Percentiles rank a stretch among this genome's conserved stretches.
These are phyloP conservation scores for Choiromyces venosus DNA, from an alignment of 495 filamentous ascomycete genomes.

Conservation along the genomic window DNA sequence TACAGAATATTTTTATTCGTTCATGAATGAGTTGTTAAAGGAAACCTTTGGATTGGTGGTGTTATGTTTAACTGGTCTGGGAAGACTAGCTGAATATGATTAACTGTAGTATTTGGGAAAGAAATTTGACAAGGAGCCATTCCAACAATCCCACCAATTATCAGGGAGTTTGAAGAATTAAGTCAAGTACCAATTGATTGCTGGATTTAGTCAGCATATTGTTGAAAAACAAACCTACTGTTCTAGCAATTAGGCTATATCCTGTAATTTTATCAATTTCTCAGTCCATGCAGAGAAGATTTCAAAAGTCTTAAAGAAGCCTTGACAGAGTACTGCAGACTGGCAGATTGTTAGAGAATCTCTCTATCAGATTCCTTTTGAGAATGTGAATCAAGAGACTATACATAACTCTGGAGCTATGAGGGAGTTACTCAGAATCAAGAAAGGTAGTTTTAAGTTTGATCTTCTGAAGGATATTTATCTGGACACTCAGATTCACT, in stretches of 20 bases:
- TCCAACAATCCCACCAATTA: too few species aligned
- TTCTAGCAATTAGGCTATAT: slow-evolving; percentile 7
- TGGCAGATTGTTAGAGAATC: slow-evolving; percentile 1
- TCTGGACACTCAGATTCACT: slow-evolving; percentile 24
- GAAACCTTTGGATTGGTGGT: too few species aligned
- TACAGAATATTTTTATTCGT: too few species aligned
- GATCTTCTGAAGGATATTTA: slow-evolving; percentile 24
- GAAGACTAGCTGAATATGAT: too few species aligned
- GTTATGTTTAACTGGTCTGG: too few species aligned
- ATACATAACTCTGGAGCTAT: slow-evolving; percentile 15
- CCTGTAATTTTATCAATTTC: neutral
- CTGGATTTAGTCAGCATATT: slow-evolving; percentile 2
- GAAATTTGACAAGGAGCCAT: too few species aligned
- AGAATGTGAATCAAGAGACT: slow-evolving; percentile 19
- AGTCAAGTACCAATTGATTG: neutral
- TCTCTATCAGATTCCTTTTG: slow-evolving; percentile 16
- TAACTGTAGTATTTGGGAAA: too few species aligned
- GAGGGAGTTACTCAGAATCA: slow-evolving; percentile 6
- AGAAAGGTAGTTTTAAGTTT: neutral
- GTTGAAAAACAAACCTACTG: neutral
- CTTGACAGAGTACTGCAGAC: neutral
- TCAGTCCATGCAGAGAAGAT: neutral
- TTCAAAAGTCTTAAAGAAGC: neutral
- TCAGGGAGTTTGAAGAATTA: neutral
- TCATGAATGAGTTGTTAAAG: too few species aligned